phyloP scores from a whole-genome alignment of 768 basidiomycete genomes.

The Gelatoporia subvermispora region DNA sequence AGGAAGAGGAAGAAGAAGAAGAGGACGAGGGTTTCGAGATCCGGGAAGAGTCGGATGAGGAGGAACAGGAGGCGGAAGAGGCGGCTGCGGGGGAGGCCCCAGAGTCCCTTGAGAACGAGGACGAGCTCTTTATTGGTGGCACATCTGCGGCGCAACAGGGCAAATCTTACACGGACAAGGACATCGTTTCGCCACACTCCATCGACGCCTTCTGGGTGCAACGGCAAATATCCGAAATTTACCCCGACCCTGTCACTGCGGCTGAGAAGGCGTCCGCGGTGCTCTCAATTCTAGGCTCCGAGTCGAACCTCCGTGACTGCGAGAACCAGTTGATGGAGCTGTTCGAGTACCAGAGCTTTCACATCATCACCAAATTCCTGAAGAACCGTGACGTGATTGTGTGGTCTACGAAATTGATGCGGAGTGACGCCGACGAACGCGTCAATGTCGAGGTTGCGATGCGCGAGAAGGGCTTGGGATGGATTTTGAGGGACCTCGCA shows the following conservation, averaged over 20 bases:
- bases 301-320: constrained; percentile 83
- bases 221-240: constrained; percentile 84
- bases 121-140: constrained; percentile 74
- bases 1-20: constrained; percentile 92
- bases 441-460: constrained; percentile 96
- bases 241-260: constrained; percentile 91
- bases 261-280: constrained; percentile 87
- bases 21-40: constrained; percentile 89
- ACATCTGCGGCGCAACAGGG: constrained; percentile 39
- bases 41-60: constrained; percentile 73
- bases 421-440: constrained; percentile 82
- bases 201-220: constrained; percentile 99
- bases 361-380: constrained; percentile 83
- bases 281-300: constrained; percentile 80
- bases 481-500: constrained; percentile 86
- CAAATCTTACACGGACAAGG: constrained; percentile 61
- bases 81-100: constrained; percentile 34
- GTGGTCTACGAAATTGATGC: constrained; percentile 96
- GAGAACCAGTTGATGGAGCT: constrained; percentile 97
- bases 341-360: constrained; percentile 90
- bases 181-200: constrained; percentile 80
- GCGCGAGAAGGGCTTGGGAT: constrained; percentile 94
- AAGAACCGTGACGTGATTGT: constrained; percentile 95
- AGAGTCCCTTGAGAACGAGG: constrained; percentile 44
- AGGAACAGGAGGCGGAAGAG: constrained; percentile 58